Percentiles rank a stretch among this genome's conserved stretches.
phyloP scores from a whole-genome alignment of 257 asterid species.

The Rehmannia glutinosa region DNA sequence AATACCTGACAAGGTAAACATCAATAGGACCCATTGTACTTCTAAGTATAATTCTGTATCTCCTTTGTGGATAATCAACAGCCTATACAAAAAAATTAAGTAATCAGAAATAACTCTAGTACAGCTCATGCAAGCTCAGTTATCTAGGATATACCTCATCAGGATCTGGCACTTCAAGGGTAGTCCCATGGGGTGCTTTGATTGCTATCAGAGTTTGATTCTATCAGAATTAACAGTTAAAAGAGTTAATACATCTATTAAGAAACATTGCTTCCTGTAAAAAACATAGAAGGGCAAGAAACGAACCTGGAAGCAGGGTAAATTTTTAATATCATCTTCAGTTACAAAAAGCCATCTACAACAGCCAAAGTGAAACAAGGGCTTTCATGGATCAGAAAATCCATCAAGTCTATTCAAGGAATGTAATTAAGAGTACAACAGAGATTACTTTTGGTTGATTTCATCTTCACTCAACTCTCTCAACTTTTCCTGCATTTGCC shows the following conservation, averaged over 20 bases:
- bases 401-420: background rate
- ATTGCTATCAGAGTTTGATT: constrained; percentile 72
- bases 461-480: constrained; percentile 80
- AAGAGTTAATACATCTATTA: constrained; percentile 17
- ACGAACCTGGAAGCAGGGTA: constrained; percentile 80
- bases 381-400: constrained; percentile 13
- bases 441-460: constrained; percentile 57
- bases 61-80: constrained; percentile 88
- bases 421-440: constrained; percentile 13
- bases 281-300: constrained; percentile 17
- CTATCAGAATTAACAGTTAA: constrained; percentile 37
- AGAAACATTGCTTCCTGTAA: background rate
- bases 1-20: constrained; percentile 92
- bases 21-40: constrained; percentile 98
- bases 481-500: constrained; percentile 82
- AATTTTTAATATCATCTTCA: constrained; percentile 78
- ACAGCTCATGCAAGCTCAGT: constrained; percentile 14
- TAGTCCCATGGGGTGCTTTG: constrained; percentile 99
- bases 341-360: constrained; percentile 88
- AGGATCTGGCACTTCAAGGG: constrained; percentile 97
- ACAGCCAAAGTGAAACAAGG: constrained; percentile 20
- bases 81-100: constrained; percentile 39
- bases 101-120: constrained; percentile 18
- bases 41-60: constrained; percentile 92
- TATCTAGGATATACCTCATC: constrained; percentile 61